Percentiles rank a stretch among this genome's conserved stretches.
Evolutionary conservation across 1,284 basidiomycete species (phyloP).

Genomic region (Ceratobasidium sp.): DNA sequence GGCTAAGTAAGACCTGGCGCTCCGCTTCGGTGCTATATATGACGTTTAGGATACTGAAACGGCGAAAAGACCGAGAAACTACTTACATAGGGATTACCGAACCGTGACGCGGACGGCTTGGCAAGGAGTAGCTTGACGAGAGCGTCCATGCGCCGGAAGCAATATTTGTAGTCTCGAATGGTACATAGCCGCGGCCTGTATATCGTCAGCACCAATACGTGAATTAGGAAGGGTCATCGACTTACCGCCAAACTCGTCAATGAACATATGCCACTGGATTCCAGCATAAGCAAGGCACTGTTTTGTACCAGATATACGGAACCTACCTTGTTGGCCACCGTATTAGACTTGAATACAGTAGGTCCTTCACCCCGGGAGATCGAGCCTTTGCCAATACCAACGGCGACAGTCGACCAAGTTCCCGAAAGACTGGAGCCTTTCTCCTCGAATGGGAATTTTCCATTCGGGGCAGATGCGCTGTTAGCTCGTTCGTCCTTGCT

Average conservation of each 20-base stretch:
- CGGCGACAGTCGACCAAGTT: conserved; percentile 13
- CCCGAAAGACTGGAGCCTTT: conserved; percentile 28
- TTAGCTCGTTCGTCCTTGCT: conserved; percentile 39
- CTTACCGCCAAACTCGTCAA: conserved; percentile 33
- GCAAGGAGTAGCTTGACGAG: conserved; percentile 21
- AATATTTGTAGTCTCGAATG: conserved; percentile 37
- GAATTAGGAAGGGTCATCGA: background rate
- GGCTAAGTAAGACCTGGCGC: conserved; percentile 14
- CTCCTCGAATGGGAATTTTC: conserved; percentile 38
- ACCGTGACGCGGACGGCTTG: conserved; percentile 28
- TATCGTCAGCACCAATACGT: background rate
- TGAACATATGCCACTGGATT: conserved; percentile 38
- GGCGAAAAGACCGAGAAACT: background rate
- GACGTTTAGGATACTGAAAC: background rate
- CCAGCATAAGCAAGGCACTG: background rate
- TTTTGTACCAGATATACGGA: background rate
- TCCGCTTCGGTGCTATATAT: conserved; percentile 28
- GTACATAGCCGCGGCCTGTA: conserved; percentile 31
- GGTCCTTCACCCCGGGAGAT: conserved; percentile 34
- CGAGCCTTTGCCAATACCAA: conserved; percentile 36
- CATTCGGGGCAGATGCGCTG: conserved; percentile 35
- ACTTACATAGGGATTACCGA: conserved; percentile 38
- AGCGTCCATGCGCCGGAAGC: conserved; percentile 31
- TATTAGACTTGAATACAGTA: conserved; percentile 40
- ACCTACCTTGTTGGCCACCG: conserved; percentile 31